A percentile compares a stretch with the other conserved stretches of the same genome.
Evolutionary conservation across 2,329 filamentous ascomycete genomes (phyloP).

Genomic region (Phialemoniopsis sp.): DNA sequence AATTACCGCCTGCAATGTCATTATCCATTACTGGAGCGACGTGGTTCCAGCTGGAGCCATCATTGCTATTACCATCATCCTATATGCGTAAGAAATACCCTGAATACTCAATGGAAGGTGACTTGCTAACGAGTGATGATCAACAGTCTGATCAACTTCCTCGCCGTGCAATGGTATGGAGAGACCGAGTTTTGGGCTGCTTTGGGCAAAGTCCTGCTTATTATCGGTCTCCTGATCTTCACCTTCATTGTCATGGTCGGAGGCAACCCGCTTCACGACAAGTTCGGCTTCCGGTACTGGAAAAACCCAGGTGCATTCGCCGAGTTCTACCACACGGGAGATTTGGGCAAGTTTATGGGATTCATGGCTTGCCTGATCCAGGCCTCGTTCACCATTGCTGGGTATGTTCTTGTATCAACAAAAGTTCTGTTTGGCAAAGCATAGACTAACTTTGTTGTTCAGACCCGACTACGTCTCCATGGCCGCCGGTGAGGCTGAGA

Average conservation of each 20-base stretch:
- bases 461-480: conserved; percentile 62
- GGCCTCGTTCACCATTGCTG: conserved; percentile 64
- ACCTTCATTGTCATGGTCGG: conserved; percentile 83
- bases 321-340: conserved; percentile 58
- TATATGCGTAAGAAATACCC: conserved; percentile 32
- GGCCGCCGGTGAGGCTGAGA: conserved; percentile 54
- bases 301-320: conserved; percentile 66
- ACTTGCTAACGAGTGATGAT: too few relatives aligned
- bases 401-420: conserved; percentile 6
- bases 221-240: conserved; percentile 67
- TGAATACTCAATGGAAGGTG: not conserved
- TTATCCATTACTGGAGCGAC: conserved; percentile 60
- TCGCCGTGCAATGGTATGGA: conserved; percentile 72
- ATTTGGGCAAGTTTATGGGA: conserved; percentile 68
- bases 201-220: conserved; percentile 67
- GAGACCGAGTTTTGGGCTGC: conserved; percentile 76
- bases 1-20: conserved; percentile 59
- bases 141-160: conserved; percentile 59
- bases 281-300: conserved; percentile 69
- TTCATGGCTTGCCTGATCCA: conserved; percentile 72
- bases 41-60: conserved; percentile 48
- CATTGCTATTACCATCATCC: conserved; percentile 53
- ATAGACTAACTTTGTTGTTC: not conserved
- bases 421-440: too few relatives aligned
- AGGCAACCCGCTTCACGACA: conserved; percentile 69